A percentile compares a stretch with the other conserved stretches of the same genome.
Conservation (phyloP, 2,329 filamentous ascomycete genomes). For the Gnomoniopsis sp. region DNA sequence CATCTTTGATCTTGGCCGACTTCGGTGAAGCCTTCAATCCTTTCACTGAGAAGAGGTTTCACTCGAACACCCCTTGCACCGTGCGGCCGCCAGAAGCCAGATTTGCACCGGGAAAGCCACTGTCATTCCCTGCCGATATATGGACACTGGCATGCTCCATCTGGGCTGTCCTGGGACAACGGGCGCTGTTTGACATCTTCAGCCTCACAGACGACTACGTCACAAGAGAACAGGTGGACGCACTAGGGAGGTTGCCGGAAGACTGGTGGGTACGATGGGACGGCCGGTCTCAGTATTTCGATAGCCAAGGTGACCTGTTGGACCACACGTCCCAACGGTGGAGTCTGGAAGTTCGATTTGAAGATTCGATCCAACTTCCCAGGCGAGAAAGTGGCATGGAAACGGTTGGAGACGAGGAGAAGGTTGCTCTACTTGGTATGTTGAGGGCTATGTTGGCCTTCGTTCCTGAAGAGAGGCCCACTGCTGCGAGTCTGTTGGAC, state of each 20-base stretch:
- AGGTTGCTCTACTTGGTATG: background rate
- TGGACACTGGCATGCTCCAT: background rate
- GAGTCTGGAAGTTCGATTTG: background rate
- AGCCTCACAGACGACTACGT: constrained; percentile 1
- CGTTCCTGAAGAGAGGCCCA: constrained; percentile 3
- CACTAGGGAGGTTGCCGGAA: background rate
- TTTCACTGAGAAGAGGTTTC: background rate
- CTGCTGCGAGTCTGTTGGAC: background rate
- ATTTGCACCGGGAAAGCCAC: background rate
- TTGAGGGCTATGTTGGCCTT: background rate
- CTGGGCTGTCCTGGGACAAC: background rate
- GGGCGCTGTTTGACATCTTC: background rate
- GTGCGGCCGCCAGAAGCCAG: constrained; percentile 5
- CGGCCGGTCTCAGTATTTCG: background rate
- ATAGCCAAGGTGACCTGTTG: background rate
- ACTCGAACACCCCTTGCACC: background rate
- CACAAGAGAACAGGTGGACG: constrained; percentile 2
- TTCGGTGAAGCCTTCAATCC: background rate
- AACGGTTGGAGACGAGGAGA: background rate
- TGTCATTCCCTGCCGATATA: constrained; percentile 1
- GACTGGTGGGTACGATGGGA: background rate
- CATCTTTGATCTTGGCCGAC: background rate
- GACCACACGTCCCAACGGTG: background rate
- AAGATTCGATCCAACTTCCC: background rate
- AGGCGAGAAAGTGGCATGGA: background rate